Base-by-base conservation (phyloP, 805 yeast genomes). In the Ogataea nakhonphanomensis region DNA sequence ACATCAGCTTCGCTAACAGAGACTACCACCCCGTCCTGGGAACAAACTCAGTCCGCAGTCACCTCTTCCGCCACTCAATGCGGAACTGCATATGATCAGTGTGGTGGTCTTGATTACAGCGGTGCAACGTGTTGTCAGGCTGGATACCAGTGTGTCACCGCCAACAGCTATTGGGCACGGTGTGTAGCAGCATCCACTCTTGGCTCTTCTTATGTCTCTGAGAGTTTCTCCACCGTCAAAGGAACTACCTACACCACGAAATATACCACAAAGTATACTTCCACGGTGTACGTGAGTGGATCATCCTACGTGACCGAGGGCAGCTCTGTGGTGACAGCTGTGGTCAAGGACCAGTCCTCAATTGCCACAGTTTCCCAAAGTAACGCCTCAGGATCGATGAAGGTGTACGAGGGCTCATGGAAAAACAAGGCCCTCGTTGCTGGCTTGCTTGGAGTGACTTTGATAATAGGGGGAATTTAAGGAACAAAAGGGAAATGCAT, bases 111-210 rank as follows among this genome's bases (percentile, higher is more conserved):
- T 2, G 61, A 44, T 29, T 59, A 41, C 32, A 30, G 47, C 2
- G 64, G 64, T 11, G 54, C 36, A 6, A 48, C 53, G 5, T 58
- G 62, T 38, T 59, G 64, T 32, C 56, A 53, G 35, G 33, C 24
- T 5, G 57, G 55, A 9, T 35, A 46, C 24, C 31, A 43, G 13
- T 59, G 64, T 45, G 51, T 46, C 13, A 35, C 50, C 3, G 54
- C 49, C 8, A 55, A 57, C 36, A 39, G 51, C 10, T 50, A 56
- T 33, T 59, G 64, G 64, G 60, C 61, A 7, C 48, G 55, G 41
- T 59, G 64, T 46, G 44, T 57, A 8, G 44, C 53, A 11, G 52
- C 49, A 6, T 49, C 61, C 8, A 57, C 61, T 6, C 34, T 49
- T 3, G 44, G 40, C 5, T 39, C 50, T 7, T 22, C 37, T 5